Conservation (phyloP, 148 eudicot genomes). For the Nepenthes mirabilis region DNA sequence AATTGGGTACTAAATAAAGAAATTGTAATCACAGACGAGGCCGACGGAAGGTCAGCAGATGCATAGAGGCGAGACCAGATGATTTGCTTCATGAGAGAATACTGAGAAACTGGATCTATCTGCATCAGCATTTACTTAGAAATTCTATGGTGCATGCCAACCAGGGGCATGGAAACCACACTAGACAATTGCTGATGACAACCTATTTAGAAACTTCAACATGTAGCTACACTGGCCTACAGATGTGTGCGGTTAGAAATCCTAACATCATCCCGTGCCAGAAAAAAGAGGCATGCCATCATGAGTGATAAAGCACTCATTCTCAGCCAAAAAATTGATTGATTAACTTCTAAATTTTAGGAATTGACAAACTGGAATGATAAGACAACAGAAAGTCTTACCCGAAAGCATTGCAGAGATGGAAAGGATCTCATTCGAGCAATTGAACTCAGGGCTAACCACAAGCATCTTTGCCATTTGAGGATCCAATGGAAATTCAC, state of each 20-base stretch:
- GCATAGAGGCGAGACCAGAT: constrained; percentile 94
- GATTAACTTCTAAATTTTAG: constrained; percentile 7
- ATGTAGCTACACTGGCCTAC: too few species aligned
- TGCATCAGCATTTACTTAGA: constrained; percentile 98
- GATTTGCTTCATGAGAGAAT: constrained; percentile 91
- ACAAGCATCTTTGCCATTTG: constrained; percentile 92
- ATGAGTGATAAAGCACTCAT: constrained; percentile 8
- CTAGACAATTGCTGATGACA: constrained; percentile 85
- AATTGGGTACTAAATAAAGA: constrained; percentile 99
- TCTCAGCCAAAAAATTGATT: constrained; percentile 7
- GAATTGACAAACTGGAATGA: constrained; percentile 3
- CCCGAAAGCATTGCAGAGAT: constrained; percentile 95
- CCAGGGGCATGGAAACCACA: constrained; percentile 67
- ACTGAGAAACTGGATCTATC: constrained; percentile 22
- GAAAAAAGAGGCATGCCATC: constrained; percentile 6
- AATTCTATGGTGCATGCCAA: constrained; percentile 85
- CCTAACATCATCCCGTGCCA: not conserved
- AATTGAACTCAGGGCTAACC: constrained; percentile 61
- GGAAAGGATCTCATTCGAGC: constrained; percentile 80
- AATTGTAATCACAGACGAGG: constrained; percentile 97
- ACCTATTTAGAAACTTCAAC: constrained; percentile 16
- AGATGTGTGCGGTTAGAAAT: too few species aligned
- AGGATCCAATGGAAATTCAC: constrained; percentile 66
- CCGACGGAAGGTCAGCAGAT: constrained; percentile 99
- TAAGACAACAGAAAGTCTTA: constrained; percentile 7